Percentiles rank a stretch among this genome's conserved stretches.
Evolutionary conservation across 345 rosid species (phyloP).

Genomic region (Microcos paniculata): DNA sequence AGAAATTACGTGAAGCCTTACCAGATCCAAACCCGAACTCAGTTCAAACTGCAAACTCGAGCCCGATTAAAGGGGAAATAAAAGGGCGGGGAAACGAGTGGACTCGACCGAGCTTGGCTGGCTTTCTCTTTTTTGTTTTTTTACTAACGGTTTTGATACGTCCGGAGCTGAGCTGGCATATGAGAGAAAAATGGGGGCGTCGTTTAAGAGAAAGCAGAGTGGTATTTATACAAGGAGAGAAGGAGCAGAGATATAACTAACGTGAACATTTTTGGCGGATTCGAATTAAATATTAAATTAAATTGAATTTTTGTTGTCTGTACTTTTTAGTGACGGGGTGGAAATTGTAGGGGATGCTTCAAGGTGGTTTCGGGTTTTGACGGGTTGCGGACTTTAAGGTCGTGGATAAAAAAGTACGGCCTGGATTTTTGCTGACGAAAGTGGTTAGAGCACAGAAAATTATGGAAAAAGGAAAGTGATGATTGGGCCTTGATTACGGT

Average conservation of each 20-base stretch:
- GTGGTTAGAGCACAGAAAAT: neutral
- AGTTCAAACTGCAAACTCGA: conserved; percentile 5
- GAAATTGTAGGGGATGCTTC: neutral
- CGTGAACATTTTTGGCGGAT: conserved; percentile 6
- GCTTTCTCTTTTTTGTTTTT: neutral
- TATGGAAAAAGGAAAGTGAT: neutral
- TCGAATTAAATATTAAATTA: conserved; percentile 12
- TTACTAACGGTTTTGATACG: neutral
- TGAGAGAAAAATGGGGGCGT: neutral
- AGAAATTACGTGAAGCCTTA: conserved; percentile 18
- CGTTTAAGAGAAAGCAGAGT: neutral
- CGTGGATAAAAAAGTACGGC: conserved; percentile 22
- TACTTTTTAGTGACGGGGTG: neutral
- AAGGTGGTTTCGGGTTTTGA: conserved; percentile 29
- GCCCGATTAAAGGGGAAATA: conserved; percentile 13
- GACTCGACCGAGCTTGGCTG: conserved; percentile 13
- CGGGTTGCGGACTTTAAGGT: neutral
- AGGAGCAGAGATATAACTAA: neutral
- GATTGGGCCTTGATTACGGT: neutral
- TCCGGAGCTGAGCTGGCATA: conserved; percentile 11
- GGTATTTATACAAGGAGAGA: conserved; percentile 15
- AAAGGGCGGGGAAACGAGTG: conserved; percentile 24
- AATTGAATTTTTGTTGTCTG: too few relatives aligned
- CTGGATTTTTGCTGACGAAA: neutral
- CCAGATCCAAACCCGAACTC: conserved; percentile 16